Base-by-base conservation (phyloP, 495 filamentous ascomycete genomes). In the Parathielavia hyrcaniae region DNA sequence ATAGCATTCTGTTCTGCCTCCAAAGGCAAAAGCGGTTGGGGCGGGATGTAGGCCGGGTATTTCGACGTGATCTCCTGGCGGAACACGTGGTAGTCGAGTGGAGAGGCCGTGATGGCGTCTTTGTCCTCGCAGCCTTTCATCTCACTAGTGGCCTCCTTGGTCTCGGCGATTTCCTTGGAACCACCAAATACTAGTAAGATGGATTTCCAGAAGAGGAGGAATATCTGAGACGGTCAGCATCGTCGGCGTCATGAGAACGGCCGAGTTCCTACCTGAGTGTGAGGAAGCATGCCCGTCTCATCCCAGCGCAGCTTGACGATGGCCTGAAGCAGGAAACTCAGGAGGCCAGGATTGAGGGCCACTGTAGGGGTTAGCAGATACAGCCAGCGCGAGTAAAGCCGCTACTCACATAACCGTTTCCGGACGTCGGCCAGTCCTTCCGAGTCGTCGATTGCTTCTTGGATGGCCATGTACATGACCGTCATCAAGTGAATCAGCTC, bases 51-150 rank as follows among this genome's bases (percentile, higher is more conserved):
- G 5, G 95, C 87, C 6, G 93, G 93, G 66, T 98, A 98, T 74
- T 98, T 98, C 0, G 93, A 97, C n/a, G 85, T 95, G 61, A 98
- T 90, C 70, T 98, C 93, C 69, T 97, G 92, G 26, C 95, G 85
- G 67, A 98, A 98, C 13, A 89, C 78, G 67, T 97, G 92, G 66
- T 98, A 98, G 65, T 98, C 95, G 11, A 98, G 77, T 13, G 95
- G 93, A 11, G 91, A 96, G 6, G 93, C 91, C 1, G 86, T 95
- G 55, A 98, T 90, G 39, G 90, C 71, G 70, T 70, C 73, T 57
- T 78, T 80, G 17, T 73, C 67, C 45, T 62, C 76, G 35, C 77
- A 73, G n/a, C 66, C 66, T 32, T 73, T 68, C 22, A 65, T 67
- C 56, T 86, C 78, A 43, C 73, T 75, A 8, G 83, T 80, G 9